Conservation (phyloP, 164 flowering plant species). For the Vitis rupestris region DNA sequence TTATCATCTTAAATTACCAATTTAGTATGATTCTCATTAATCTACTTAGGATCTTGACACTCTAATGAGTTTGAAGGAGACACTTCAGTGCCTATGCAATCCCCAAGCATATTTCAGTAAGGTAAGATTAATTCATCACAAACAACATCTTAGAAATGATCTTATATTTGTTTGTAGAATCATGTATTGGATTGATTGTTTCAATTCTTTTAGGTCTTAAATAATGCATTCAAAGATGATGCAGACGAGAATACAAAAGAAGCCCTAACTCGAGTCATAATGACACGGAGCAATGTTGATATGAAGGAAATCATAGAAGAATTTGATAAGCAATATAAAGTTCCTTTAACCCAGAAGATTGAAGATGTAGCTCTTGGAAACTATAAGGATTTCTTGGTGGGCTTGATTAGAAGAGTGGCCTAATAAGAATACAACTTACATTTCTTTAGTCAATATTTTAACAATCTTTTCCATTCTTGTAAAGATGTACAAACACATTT, state of each 20-base stretch:
- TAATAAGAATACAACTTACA: too few species aligned
- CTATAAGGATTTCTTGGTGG: constrained; percentile 69
- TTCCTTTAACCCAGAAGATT: constrained; percentile 43
- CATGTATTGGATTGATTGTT: too few species aligned
- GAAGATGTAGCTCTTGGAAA: constrained; percentile 50
- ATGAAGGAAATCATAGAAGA: constrained; percentile 57
- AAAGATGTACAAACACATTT: too few species aligned
- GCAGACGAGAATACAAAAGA: constrained; percentile 56
- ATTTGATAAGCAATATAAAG: constrained; percentile 38
- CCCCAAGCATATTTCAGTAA: constrained; percentile 59
- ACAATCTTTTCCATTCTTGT: too few species aligned
- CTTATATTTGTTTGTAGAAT: background rate
- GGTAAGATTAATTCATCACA: constrained; percentile 28
- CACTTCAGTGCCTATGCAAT: constrained; percentile 49
- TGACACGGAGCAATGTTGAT: constrained; percentile 61
- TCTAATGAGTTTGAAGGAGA: constrained; percentile 29
- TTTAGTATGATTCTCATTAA: too few species aligned
- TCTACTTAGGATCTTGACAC: constrained; percentile 45
- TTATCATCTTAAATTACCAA: too few species aligned
- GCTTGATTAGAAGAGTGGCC: constrained; percentile 32
- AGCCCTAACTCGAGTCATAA: constrained; percentile 58
- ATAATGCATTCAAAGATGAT: constrained; percentile 29
- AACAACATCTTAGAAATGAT: background rate
- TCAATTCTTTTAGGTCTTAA: constrained; percentile 44
- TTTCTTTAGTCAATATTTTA: too few species aligned